A percentile compares a stretch with the other conserved stretches of the same genome.
These are phyloP conservation scores for Ophiostoma novo-ulmi DNA, from an alignment of 2,329 filamentous ascomycete genomes.

Conservation along the genomic window DNA sequence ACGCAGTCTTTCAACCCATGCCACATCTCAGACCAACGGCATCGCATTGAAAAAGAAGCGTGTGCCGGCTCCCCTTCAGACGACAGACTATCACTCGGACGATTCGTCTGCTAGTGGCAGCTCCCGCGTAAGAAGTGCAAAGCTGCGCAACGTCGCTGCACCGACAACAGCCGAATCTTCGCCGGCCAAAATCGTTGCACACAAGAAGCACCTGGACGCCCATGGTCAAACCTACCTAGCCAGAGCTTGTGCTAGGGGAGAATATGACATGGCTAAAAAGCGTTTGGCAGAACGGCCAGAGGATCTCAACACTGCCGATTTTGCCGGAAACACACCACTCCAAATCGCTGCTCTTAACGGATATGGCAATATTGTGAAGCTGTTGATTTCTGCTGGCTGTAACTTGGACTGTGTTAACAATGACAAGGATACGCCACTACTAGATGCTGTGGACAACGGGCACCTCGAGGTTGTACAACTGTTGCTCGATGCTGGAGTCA, in stretches of 20 bases:
- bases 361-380: conserved; percentile 77
- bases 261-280: conserved; percentile 71
- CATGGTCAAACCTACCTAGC: conserved; percentile 88
- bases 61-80: conserved; percentile 55
- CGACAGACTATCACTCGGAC: conserved; percentile 63
- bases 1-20: conserved; percentile 60
- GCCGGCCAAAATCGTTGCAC: conserved; percentile 61
- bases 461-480: conserved; percentile 84
- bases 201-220: conserved; percentile 84
- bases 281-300: conserved; percentile 74
- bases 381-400: conserved; percentile 79
- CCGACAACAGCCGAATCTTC: conserved; percentile 57
- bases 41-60: conserved; percentile 57
- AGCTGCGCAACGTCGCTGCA: conserved; percentile 51
- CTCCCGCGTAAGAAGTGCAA: conserved; percentile 54
- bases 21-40: conserved; percentile 52
- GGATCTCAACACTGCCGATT: conserved; percentile 83
- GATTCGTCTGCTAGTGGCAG: conserved; percentile 58
- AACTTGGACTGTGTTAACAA: conserved; percentile 73
- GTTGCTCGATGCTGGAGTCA: conserved; percentile 78
- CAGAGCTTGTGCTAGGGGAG: conserved; percentile 81
- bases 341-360: conserved; percentile 90
- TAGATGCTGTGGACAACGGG: conserved; percentile 94
- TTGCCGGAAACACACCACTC: conserved; percentile 91
- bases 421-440: conserved; percentile 85